Percentiles rank a stretch among this genome's conserved stretches.
Conservation (phyloP, 306 rosid genomes). For the Sesbania bispinosa region DNA sequence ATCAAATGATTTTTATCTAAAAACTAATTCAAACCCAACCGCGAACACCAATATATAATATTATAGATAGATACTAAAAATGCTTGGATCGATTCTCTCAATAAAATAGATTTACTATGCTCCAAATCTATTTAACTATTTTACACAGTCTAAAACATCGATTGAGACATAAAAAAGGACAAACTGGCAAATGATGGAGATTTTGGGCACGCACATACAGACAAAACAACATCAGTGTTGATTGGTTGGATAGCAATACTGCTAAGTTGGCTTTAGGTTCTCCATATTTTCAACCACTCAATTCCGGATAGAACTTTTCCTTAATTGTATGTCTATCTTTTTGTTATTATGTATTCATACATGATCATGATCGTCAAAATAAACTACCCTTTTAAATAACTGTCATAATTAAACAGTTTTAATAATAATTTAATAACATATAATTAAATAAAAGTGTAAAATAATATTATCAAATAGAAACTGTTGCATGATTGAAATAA, state of each 20-base stretch:
- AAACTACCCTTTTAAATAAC: background rate
- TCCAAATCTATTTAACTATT: background rate
- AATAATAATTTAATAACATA: background rate
- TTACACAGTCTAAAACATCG: background rate
- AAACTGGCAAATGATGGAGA: background rate
- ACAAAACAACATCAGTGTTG: conserved; percentile 10
- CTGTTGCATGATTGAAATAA: background rate
- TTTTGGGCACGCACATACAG: background rate
- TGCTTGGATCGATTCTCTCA: background rate
- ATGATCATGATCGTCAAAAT: background rate
- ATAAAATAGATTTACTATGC: background rate
- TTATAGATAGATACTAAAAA: no score
- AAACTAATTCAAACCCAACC: no score
- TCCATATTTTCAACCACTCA: background rate
- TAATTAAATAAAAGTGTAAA: background rate
- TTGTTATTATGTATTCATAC: background rate
- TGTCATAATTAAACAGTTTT: no score
- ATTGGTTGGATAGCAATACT: conserved; percentile 8
- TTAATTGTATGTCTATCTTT: background rate
- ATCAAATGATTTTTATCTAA: no score
- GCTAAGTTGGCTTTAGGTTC: background rate
- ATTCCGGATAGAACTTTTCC: background rate
- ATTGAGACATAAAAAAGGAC: background rate
- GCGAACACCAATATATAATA: no score
- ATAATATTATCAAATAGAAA: background rate